Evolutionary conservation across 2,329 filamentous ascomycete genomes (phyloP).

Genomic region (Golovinomyces cichoracearum): DNA sequence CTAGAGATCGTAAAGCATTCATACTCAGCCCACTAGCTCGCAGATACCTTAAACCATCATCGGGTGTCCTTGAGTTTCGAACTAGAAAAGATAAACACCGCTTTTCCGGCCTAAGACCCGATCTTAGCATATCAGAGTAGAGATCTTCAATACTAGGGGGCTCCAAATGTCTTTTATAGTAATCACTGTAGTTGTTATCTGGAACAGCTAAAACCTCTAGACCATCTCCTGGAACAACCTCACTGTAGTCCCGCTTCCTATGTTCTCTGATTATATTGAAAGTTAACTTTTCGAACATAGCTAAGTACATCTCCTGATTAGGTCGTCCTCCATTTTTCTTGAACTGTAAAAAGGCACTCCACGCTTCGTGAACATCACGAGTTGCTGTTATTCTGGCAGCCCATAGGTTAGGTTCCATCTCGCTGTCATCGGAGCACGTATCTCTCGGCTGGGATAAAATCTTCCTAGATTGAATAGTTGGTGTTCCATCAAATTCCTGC

Average conservation of each 20-base stretch:
- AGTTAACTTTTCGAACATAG: conserved; percentile 33
- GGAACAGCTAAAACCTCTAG: conserved; percentile 28
- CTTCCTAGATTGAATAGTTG: conserved; percentile 29
- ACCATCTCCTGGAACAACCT: conserved; percentile 32
- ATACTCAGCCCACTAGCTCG: conserved; percentile 17
- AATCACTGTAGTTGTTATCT: conserved; percentile 32
- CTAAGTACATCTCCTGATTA: conserved; percentile 24
- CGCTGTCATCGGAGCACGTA: not conserved
- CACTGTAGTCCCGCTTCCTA: conserved; percentile 4
- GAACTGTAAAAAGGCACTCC: conserved; percentile 20
- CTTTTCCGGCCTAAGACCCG: conserved; percentile 23
- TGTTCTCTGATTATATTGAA: conserved; percentile 14
- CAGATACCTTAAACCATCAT: conserved; percentile 25
- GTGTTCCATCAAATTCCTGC: conserved; percentile 22
- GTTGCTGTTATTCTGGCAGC: conserved; percentile 31
- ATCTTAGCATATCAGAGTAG: conserved; percentile 29
- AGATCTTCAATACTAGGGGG: conserved; percentile 34
- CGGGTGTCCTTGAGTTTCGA: conserved; percentile 22
- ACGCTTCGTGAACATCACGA: conserved; percentile 34
- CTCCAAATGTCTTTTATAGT: conserved; percentile 34
- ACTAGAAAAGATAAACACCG: conserved; percentile 30
- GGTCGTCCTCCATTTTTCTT: conserved; percentile 16
- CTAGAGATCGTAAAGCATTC: not conserved
- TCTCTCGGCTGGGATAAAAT: conserved; percentile 7
- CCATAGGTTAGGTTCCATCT: conserved; percentile 18